Base-by-base conservation (phyloP, 116 monocot species). In the Papilionanthe hybrid region DNA sequence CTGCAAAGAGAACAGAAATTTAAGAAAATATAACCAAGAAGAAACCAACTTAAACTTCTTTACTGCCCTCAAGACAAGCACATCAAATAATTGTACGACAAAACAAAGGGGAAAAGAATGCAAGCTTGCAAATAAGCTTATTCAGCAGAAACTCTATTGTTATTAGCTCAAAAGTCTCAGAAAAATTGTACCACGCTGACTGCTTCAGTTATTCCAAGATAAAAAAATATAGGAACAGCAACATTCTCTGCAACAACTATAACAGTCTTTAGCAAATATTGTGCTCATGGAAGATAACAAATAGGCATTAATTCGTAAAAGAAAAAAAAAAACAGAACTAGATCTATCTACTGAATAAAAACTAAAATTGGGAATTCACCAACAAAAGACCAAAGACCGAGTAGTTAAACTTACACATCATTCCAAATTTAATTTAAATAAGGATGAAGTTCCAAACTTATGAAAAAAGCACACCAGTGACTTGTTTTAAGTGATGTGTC, bases 1-100 rank as follows among this genome's bases (percentile, higher is more conserved):
- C 98, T 98, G 91, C 27, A 85, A 41, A 50, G 77, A 17, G 1
- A 72, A 27, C 11, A 49, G 67, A 18, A 81, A 47, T 66, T 76
- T 56, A 53, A 53, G 10, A 79, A 56, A n/a, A 19, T 37, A 71
- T 32, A 17, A 30, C 8, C 73, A 43, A 32, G 12, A 72, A 37
- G 37, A 73, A 43, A 75, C 25, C 22, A 75, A 75, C 49, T 6
- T 19, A 73, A 13, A 43, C 44, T 73, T 73, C 19, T n/a, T 43
- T 73, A 73, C 8, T 44, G 41, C 19, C 69, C 44, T 22, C 13
- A 43, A 10, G 7, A 22, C 5, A 42, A 43, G 73, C 73, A 73
- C 22, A 7, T 11, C 45, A 49, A 25, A 27, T 25, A 49, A 75
- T 9, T 42, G 75, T 29, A 7, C 37, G 43, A 18, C 23, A 50